Base-by-base conservation (phyloP, 805 yeast genomes). In the Hanseniaspora pseudoguilliermondii region DNA sequence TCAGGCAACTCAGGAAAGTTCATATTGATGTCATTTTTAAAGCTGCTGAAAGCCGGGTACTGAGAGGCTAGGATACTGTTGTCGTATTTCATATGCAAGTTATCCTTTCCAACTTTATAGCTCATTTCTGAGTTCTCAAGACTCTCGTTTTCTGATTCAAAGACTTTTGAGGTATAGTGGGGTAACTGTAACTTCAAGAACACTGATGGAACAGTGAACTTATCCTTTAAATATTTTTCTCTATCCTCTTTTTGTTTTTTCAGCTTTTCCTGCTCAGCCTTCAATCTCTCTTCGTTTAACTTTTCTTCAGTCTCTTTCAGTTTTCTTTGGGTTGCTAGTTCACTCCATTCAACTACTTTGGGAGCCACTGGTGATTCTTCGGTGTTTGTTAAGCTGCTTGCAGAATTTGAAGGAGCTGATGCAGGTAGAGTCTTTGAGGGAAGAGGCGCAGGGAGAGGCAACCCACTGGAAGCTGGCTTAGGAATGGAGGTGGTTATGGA, bases 281-380 rank as follows among this genome's bases (percentile, higher is more conserved):
- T 46, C 25, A 32, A 18, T 10, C 39, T 21, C 21, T 46, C 49
- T 20, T 46, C 49, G 21, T 20, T 27, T 25, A 23, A 46, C 9
- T 38, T 39, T 34, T 40, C 51, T 39, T 53, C 47, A 20, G 35
- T 36, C 40, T 53, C 51, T n/a, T 47, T 39, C 21, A 39, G 32
- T 36, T 54, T 47, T 47, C 52, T 47, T 25, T 54, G 57, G 3
- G 47, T 36, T 16, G 47, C 57, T 34, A 54, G 18, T 20, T 47
- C 42, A 21, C 52, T 38, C 52, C 57, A 54, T 47, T 47, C 52
- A 34, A 54, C 51, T 15, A 34, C 34, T 9, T 54, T 49, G 11
- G 47, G 23, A 9, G 34, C 48, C n/a, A 5, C 29, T 20, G 49
- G 25, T 9, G 25, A 32, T 11, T n/a, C 35, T 1, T 27, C 21